These are phyloP conservation scores for Polygonum maritimum DNA, from an alignment of 148 eudicot species.

Conservation along the genomic window DNA sequence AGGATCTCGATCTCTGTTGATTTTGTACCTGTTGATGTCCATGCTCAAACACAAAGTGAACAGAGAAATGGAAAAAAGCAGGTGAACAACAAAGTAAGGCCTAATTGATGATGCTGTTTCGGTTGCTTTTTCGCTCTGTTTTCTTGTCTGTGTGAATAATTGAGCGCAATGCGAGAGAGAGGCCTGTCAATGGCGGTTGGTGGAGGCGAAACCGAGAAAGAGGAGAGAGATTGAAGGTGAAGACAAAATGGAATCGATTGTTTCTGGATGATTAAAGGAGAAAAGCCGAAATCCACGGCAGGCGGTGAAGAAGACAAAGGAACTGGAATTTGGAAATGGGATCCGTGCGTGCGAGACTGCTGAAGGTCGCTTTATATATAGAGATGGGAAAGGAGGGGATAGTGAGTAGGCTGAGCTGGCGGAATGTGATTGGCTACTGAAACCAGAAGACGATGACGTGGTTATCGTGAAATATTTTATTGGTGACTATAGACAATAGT, in stretches of 20 bases:
- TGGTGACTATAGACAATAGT: too few species aligned
- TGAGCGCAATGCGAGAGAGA: background rate
- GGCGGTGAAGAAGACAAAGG: background rate
- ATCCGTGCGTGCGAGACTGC: background rate
- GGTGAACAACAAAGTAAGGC: background rate
- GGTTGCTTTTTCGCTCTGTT: background rate
- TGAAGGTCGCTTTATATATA: background rate
- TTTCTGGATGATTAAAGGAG: background rate
- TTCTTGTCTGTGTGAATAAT: background rate
- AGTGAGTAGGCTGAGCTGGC: background rate
- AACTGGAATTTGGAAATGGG: background rate
- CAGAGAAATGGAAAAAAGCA: background rate
- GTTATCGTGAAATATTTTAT: background rate
- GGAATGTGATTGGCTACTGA: background rate
- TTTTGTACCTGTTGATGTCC: background rate
- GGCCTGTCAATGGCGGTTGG: slow-evolving; percentile 4
- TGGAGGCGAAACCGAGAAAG: background rate
- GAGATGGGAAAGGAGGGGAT: background rate
- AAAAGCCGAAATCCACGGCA: slow-evolving; percentile 9
- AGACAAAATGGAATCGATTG: slow-evolving; percentile 5
- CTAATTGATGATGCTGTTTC: background rate
- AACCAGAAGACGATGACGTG: background rate
- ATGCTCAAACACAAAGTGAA: background rate
- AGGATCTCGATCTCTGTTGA: slow-evolving; percentile 10
- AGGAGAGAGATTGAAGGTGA: background rate